Evolutionary conservation across 129 eudicot genomes (phyloP), one percentile per base, ranked within the genome.

Genomic region (Tanacetum coccineum): DNA sequence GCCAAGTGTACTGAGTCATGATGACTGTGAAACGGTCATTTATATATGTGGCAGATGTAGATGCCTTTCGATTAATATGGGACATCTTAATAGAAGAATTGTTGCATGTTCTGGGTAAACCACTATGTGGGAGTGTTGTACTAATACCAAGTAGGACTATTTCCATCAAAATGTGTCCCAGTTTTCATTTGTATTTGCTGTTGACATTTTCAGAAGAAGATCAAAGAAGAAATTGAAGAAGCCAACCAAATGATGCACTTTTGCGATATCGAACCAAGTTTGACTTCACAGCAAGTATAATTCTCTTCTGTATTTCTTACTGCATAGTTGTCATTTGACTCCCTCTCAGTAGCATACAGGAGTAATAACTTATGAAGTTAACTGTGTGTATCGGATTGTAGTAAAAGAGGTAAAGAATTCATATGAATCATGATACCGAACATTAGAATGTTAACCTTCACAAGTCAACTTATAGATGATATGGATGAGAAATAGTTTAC

Each of bases 171-270:
- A 58, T 25, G 17, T 32, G 18, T 58, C 17, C 42, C 3, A 17
- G 8, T 55, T 58, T 56, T 58, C 42, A 25, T 58, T n/a, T 58
- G 9, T 58, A 19, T 55, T 20, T 53, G 21, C 13, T 13, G 19
- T 58, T 58, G 40, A 25, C 28, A 64, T 53, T 60, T 32, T 36
- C 48, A 60, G 66, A 60, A 59, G 47, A 59, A 60, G 66, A 15
- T 36, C 66, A 6, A 36, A 30, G 48, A 60, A 60, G 26, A 60
- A n/a, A 60, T 60, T 60, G 48, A 60, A 60, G 66, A 60, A 36
- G 66, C 66, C 66, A 30, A 60, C 15, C 4, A 58, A 58, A 58
- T 58, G 42, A 58, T 58, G 13, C 19, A 25, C 39, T 17, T 58
- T 58, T 58, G 32, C 0, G 42, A 58, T 25, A 36, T 25, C 62